A percentile compares a stretch with the other conserved stretches of the same genome.
Conservation (phyloP, 768 basidiomycete species). For the Mycena alexandri region DNA sequence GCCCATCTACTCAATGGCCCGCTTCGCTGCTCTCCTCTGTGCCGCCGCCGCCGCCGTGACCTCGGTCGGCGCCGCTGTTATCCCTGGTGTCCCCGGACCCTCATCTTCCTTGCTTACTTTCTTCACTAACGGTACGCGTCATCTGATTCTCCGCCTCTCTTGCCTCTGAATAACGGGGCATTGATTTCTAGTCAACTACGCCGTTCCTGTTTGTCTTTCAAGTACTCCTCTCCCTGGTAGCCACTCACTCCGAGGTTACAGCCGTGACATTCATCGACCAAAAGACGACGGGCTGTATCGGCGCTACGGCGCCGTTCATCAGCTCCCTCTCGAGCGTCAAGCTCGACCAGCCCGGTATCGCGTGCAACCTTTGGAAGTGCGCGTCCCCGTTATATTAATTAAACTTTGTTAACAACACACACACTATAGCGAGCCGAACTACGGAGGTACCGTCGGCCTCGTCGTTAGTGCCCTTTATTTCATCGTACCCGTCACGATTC, state of each 20-base stretch:
- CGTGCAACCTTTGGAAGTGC: slow-evolving; percentile 20
- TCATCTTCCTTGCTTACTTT: slow-evolving; percentile 4
- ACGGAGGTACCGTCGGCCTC: not conserved
- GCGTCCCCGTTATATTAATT: not conserved
- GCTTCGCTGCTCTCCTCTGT: slow-evolving; percentile 7
- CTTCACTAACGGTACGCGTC: slow-evolving; percentile 1
- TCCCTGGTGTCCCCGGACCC: slow-evolving; percentile 2
- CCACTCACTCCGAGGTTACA: not conserved
- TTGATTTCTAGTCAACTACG: not conserved
- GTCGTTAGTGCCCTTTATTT: not conserved
- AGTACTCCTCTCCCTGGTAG: not conserved
- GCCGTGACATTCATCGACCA: slow-evolving; percentile 11
- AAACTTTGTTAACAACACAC: not conserved
- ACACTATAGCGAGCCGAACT: not conserved
- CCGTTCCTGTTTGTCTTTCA: not conserved
- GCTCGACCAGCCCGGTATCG: slow-evolving; percentile 8
- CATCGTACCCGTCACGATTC: too few relatives aligned
- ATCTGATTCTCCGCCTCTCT: not conserved
- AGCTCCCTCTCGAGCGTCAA: slow-evolving; percentile 12
- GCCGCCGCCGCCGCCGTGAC: slow-evolving; percentile 1
- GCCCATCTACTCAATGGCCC: not conserved
- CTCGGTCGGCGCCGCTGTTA: slow-evolving; percentile 9
- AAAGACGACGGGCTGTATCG: slow-evolving; percentile 8
- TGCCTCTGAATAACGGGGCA: not conserved
- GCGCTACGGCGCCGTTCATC: not conserved